Conservation (phyloP, 768 basidiomycete species). For the Imleria badia region DNA sequence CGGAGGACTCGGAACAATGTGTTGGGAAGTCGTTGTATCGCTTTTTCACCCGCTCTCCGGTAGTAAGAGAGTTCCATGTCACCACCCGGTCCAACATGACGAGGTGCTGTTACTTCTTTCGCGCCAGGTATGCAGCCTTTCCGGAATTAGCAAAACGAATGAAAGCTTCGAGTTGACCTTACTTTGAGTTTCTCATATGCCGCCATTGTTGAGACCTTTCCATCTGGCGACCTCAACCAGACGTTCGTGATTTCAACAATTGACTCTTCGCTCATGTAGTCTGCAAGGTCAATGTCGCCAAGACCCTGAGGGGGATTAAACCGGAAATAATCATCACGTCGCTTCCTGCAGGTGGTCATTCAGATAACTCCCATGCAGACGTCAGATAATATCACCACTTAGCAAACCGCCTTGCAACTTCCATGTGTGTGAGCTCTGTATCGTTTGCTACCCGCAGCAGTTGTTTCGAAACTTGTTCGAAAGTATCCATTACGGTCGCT, state of each 20-base stretch:
- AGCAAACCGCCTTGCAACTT: neutral
- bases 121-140: neutral
- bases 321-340: neutral
- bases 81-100: too few species aligned
- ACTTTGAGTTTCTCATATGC: neutral
- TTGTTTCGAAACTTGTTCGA: neutral
- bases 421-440: neutral
- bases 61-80: too few species aligned
- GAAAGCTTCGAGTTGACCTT: neutral
- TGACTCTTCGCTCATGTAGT: neutral
- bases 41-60: too few species aligned
- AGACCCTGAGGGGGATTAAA: neutral
- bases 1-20: too few species aligned
- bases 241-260: neutral
- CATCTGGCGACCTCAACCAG: neutral
- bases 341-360: neutral
- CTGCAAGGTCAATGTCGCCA: neutral
- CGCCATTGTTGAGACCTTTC: neutral
- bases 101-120: too few species aligned
- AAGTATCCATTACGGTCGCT: too few species aligned
- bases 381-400: neutral
- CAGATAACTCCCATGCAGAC: neutral
- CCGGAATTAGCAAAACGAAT: neutral
- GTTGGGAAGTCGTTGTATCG: too few species aligned
- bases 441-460: neutral